Percentiles rank a stretch among this genome's conserved stretches.
Conservation (phyloP, 768 basidiomycete genomes). For the Auriscalpium vulgare region DNA sequence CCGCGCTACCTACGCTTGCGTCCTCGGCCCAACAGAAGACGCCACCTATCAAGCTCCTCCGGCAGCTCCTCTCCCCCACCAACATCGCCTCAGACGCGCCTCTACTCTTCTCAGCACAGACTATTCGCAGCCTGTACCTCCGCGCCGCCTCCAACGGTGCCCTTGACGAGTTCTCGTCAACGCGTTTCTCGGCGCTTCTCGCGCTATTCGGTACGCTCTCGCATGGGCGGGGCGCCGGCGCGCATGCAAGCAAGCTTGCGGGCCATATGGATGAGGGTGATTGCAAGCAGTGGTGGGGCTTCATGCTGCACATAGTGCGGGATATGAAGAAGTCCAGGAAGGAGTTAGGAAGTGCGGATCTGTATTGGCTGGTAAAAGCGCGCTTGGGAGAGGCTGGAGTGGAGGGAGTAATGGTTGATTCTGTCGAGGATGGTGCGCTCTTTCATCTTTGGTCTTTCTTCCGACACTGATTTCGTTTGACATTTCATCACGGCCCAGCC, state of each 20-base stretch:
- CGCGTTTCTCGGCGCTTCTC: slow-evolving; percentile 11
- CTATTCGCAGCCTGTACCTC: slow-evolving; percentile 7
- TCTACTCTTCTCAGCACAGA: background rate
- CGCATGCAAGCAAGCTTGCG: slow-evolving; percentile 16
- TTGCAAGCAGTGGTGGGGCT: slow-evolving; percentile 37
- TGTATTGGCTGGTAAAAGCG: slow-evolving; percentile 56
- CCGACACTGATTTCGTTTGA: background rate
- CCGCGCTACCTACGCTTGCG: background rate
- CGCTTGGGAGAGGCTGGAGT: background rate
- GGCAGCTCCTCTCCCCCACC: slow-evolving; percentile 8
- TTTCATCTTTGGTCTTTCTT: background rate
- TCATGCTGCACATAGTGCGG: slow-evolving; percentile 36
- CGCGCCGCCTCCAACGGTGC: background rate
- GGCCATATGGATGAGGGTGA: slow-evolving; percentile 18
- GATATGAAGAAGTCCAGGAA: slow-evolving; percentile 35
- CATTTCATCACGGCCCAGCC: background rate
- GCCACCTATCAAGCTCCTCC: slow-evolving; percentile 8
- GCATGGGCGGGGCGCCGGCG: background rate
- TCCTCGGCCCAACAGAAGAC: background rate
- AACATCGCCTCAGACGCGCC: slow-evolving; percentile 4
- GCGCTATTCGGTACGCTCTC: slow-evolving; percentile 13
- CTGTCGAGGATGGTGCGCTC: slow-evolving; percentile 7
- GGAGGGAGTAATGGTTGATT: background rate
- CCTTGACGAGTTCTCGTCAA: slow-evolving; percentile 5
- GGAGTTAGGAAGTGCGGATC: slow-evolving; percentile 33